phyloP scores from a whole-genome alignment of 2,329 filamentous ascomycete genomes.

The Colletotrichum cereale region DNA sequence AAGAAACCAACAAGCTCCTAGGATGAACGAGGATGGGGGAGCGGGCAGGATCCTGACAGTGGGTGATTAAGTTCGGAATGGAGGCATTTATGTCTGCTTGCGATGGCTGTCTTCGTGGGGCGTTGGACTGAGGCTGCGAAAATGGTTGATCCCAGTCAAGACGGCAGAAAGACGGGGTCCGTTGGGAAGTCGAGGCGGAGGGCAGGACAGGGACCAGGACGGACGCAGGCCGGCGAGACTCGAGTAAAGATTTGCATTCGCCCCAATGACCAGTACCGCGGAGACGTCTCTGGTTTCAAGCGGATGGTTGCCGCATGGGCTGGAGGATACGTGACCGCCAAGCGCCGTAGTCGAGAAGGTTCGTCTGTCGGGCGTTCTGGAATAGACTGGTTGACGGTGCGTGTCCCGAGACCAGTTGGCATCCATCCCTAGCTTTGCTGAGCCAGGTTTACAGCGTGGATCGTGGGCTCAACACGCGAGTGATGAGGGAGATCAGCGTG shows the following conservation, averaged over 20 bases:
- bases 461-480: conserved; percentile 19
- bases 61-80: conserved; percentile 41
- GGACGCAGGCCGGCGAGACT: conserved; percentile 35
- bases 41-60: conserved; percentile 37
- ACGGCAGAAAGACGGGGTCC: conserved; percentile 33
- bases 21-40: conserved; percentile 40
- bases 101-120: conserved; percentile 38
- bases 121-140: conserved; percentile 28
- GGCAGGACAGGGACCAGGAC: conserved; percentile 41
- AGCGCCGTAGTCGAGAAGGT: conserved; percentile 37
- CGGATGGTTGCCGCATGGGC: conserved; percentile 38
- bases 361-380: conserved; percentile 37
- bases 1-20: conserved; percentile 40
- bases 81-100: conserved; percentile 43
- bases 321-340: conserved; percentile 41
- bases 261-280: conserved; percentile 39
- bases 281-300: conserved; percentile 41
- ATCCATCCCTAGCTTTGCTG: conserved; percentile 28
- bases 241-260: conserved; percentile 41
- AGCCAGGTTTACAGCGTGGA: conserved; percentile 16
- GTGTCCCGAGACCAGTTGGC: conserved; percentile 26
- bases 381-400: conserved; percentile 32
- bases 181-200: conserved; percentile 40
- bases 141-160: conserved; percentile 40
- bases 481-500: conserved; percentile 37